Percentiles rank a stretch among this genome's conserved stretches.
Evolutionary conservation across 228 moss, liverwort and hornwort species (phyloP).

Genomic region (Sphagnum magellanicum): DNA sequence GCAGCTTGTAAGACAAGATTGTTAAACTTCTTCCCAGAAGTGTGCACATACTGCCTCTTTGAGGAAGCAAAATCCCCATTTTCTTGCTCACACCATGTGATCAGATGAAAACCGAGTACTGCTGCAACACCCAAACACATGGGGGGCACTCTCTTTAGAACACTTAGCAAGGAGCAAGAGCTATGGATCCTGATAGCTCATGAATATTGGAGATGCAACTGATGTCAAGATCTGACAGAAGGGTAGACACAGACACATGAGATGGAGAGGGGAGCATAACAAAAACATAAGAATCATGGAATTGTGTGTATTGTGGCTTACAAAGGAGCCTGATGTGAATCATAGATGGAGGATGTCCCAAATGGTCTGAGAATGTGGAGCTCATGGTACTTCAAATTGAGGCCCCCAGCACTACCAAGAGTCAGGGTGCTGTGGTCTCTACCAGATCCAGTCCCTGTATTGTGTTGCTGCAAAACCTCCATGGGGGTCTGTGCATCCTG

Average conservation of each 20-base stretch:
- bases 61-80: no score
- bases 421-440: background rate
- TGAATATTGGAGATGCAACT: no score
- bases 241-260: background rate
- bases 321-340: constrained; percentile 80
- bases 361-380: constrained; percentile 80
- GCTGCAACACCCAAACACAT: no score
- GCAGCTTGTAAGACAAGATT: no score
- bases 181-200: no score
- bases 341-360: constrained; percentile 79
- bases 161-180: no score
- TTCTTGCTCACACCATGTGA: no score
- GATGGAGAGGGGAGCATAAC: constrained; percentile 61
- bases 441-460: background rate
- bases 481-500: background rate
- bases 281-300: constrained; percentile 54
- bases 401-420: constrained; percentile 44
- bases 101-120: no score
- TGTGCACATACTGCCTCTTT: no score
- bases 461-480: constrained; percentile 57
- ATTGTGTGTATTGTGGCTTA: constrained; percentile 49
- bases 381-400: constrained; percentile 87
- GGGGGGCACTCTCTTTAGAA: no score
- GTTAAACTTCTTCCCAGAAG: no score
- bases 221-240: no score